Evolutionary conservation across 2,329 filamentous ascomycete genomes (phyloP), one percentile per base, ranked within the genome.

Genomic region (Colletotrichum spaethianum): DNA sequence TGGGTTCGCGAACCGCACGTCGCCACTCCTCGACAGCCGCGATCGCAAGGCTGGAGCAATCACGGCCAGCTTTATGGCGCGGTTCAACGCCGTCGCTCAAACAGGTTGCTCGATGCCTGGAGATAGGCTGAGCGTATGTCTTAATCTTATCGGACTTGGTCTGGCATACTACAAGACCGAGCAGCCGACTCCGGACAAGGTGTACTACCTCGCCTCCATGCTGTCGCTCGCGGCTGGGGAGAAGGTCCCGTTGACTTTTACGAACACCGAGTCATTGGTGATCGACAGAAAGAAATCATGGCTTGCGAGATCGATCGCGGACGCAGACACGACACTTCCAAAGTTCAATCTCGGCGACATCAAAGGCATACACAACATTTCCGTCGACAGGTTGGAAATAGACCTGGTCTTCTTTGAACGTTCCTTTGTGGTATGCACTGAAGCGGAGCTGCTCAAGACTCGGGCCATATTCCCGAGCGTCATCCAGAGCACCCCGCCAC

Each of bases 121-220:
- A 0, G 66, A 69, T 33, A 56, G 60, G 26, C 60, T 64, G 5
- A 64, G 59, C 16, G 60, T 69, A 8, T 69, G 60, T 23, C 55
- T 69, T 50, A 69, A 69, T 14, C 66, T 69, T 2, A 48, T 57
- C 53, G 66, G 66, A 4, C 50, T 69, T 9, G 66, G 66, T 5
- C 60, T 69, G 11, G 60, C n/a, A 16, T 59, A 64, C 28, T 64
- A 52, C n/a, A 40, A 52, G 16, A 11, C 40, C 0, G 6, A 28
- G 16, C 60, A 69, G 36, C 66, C 66, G 9, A 23, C 40, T 3
- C 23, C n/a, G 9, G 60, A 69, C 9, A 52, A 64, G 20, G 60
- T 69, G 8, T 64, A 69, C 52, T 42, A 42, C 4, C 60, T 64
- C 23, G 40, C 60, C 8, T 23, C 40, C 5, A 33, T 69, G 3